Base-by-base conservation (phyloP, 106 monocot species). In the Phalaenopsis aphrodite region DNA sequence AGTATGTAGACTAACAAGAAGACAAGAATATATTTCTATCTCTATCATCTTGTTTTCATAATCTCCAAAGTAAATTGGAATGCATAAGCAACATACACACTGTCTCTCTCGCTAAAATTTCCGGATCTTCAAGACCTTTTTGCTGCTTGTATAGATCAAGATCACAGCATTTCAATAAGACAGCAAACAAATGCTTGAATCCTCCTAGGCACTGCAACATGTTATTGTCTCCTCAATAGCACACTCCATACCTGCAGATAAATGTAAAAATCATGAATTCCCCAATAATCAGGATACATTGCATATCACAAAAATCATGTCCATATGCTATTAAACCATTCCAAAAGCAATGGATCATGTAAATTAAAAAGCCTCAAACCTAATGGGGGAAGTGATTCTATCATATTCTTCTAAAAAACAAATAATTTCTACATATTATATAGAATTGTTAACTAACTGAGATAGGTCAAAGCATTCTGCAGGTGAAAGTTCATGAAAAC, bases 181-280 rank as follows among this genome's bases (percentile, higher is more conserved):
- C 57, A 81, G 85, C 79, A 79, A 80, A 85, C 66, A 91, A 72
- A 69, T 89, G 87, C 81, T 85, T 91, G 48, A 82, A 43, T 43
- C 89, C 91, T 5, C 89, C 91, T 84, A 88, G 84, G 84, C 88
- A 91, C 91, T 91, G 88, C 89, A 85, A 89, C 91, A 91, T 91
- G 77, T 81, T 88, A 83, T 56, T 84, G 16, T 67, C 69, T 36
- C 55, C 73, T 85, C 82, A 80, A 83, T 78, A 88, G 83, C 78
- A 88, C 77, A 78, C 75, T 83, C 85, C 80, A 81, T 85, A 71
- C 83, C 88, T 88, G 78, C 12, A 56, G 2, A 18, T 8, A 36
- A 16, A 42, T n/a, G 58, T 12, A 61, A 65, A 30, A n/a, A 23
- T 30, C 12, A 76, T 24, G 46, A 76, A 76, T 49, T 16, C 4